Evolutionary conservation across 257 asterid genomes (phyloP).

Genomic region (Lycium ferocissimum): DNA sequence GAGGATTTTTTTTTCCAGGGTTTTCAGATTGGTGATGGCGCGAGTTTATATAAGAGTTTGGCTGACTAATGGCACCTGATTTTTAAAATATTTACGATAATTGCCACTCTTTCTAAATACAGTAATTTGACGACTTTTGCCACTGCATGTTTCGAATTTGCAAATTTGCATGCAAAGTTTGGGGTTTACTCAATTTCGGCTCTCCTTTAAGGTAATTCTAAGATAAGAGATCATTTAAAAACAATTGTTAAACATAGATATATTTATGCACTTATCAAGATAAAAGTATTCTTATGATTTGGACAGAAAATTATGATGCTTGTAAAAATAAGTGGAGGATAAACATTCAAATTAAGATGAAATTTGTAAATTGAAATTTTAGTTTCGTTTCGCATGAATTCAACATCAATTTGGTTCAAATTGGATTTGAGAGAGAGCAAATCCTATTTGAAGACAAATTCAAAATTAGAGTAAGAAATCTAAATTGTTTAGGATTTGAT

Average conservation of each 20-base stretch:
- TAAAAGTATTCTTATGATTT: too few species aligned
- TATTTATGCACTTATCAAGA: not conserved
- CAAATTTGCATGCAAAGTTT: not conserved
- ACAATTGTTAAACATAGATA: too few species aligned
- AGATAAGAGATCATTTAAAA: not conserved
- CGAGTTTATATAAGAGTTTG: conserved; percentile 45
- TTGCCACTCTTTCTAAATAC: not conserved
- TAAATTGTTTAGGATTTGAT: too few species aligned
- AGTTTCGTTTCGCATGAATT: too few species aligned
- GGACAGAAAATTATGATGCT: not conserved
- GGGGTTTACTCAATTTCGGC: not conserved
- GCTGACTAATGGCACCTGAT: not conserved
- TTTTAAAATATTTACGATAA: conserved; percentile 46
- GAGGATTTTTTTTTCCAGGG: conserved; percentile 22
- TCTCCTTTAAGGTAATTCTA: not conserved
- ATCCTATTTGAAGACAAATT: too few species aligned
- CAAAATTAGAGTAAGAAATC: too few species aligned
- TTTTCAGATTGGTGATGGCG: not conserved
- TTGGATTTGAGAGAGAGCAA: too few species aligned
- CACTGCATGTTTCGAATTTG: not conserved
- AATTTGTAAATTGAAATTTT: too few species aligned
- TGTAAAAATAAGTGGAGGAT: too few species aligned
- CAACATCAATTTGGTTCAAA: too few species aligned
- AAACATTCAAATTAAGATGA: too few species aligned
- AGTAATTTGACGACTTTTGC: not conserved